phyloP scores from a whole-genome alignment of 2,329 filamentous ascomycete species.

The Fusarium xyrophilum region DNA sequence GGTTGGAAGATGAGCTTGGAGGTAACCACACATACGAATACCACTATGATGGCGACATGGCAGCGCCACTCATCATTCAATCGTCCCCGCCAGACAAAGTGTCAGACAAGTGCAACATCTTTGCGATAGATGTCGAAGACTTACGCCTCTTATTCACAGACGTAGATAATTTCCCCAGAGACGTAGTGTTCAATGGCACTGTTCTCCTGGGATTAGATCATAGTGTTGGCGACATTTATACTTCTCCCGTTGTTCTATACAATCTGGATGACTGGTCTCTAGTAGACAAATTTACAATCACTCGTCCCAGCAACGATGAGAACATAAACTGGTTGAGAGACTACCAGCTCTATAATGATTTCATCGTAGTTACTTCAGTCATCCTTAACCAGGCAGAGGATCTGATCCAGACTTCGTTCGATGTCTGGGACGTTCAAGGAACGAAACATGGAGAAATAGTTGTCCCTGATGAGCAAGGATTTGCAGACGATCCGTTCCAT shows the following conservation, averaged over 20 bases:
- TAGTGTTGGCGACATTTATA: too few relatives aligned
- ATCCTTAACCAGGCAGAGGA: not conserved
- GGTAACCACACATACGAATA: not conserved
- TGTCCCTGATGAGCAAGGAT: not conserved
- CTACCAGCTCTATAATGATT: not conserved
- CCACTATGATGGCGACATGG: not conserved
- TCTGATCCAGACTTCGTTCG: not conserved
- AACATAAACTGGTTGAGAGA: not conserved
- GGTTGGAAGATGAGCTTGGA: not conserved
- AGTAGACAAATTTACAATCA: not conserved
- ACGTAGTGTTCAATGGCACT: not conserved
- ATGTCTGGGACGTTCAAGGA: constrained; percentile 14
- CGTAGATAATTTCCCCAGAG: not conserved
- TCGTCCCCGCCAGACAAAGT: not conserved
- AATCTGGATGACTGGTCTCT: not conserved
- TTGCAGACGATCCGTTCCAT: not conserved
- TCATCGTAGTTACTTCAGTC: not conserved
- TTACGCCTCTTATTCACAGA: not conserved
- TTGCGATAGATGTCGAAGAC: not conserved
- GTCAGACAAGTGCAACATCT: not conserved
- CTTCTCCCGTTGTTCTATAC: not conserved
- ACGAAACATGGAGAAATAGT: not conserved
- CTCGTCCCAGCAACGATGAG: not conserved
- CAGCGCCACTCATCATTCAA: not conserved
- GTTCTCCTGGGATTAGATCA: not conserved